Evolutionary conservation across 2,329 filamentous ascomycete species (phyloP), one percentile per base, ranked within the genome.

Genomic region (Didymella pinodella): DNA sequence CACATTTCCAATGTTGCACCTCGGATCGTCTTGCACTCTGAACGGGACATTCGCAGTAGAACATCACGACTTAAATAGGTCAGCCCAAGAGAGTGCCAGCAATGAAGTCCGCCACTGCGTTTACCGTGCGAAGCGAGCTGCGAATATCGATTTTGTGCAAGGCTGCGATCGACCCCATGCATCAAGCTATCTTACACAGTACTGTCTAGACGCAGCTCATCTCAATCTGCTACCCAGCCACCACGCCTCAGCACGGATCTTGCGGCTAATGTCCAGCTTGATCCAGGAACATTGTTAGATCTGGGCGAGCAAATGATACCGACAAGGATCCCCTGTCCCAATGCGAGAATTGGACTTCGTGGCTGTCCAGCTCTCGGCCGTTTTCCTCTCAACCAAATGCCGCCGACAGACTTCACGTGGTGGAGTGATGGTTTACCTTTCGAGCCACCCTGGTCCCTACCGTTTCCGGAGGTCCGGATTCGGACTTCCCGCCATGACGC

Each of bases 391-490:
- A 54, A 51, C 50, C 26, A 65, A 48, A 63, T 69, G 55, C 56
- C 63, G 61, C 73, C 71, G 72, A 71, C 22, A 34, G 38, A 48
- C 36, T 66, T 75, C 73, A 74, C 72, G 74, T 76, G 73, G 73
- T 68, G 51, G 59, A 41, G 53, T 57, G 51, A 41, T 54, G 46
- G 56, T 34, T 59, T 50, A 54, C 56, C 6, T 50, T 63, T 45
- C 38, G 12, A 50, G 62, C 38, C 28, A 58, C 48, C 54, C 47
- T 64, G 57, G 62, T 59, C 65, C 60, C 67, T 66, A 63, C 61
- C 54, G 54, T 40, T 61, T 61, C 59, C 58, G 57, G 60, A 59
- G 52, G 20, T 10, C 50, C 58, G 53, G 63, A 68, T 57, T 59
- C 43, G 45, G 57, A 48, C 29, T 43, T 46, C 29, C 55, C 57